Base-by-base conservation (phyloP, 2,329 filamentous ascomycete genomes). In the Alternaria burnsii region DNA sequence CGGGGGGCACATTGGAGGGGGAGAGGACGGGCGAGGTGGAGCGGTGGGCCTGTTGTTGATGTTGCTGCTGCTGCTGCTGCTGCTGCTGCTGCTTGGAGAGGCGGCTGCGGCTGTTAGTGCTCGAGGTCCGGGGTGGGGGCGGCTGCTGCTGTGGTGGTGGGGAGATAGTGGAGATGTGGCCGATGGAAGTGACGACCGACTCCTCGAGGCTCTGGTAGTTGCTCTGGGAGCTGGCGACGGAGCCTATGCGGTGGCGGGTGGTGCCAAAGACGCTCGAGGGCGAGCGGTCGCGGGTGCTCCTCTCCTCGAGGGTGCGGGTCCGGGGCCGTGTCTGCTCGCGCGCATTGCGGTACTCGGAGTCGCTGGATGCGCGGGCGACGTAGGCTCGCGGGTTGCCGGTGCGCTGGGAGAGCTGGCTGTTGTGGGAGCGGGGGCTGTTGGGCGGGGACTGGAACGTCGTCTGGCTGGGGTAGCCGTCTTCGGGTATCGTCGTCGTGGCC, bases 201-300 rank as follows among this genome's bases (percentile, higher is more conserved):
- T 80, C 79, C 62, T 80, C 78, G 52, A 78, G 69, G 63, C 73
- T 75, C 66, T 83, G 78, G 50, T 84, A 82, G 51, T 83, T 81
- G 48, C 86, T 82, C 5, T 87, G 85, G 53, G 55, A 59, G 36
- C 89, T 89, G 68, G 90, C 89, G 68, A 92, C 87, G 28, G 90
- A 92, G 51, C 90, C 89, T 43, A 92, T 86, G 52, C 90, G 85
- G 69, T 89, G 86, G 52, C 90, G 85, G 67, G 80, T 83, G 10
- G 58, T 79, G 46, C 77, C 71, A 42, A 78, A 79, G 43, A 80
- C 69, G 47, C 75, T 74, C 32, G 79, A 72, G n/a, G 82, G 78
- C 14, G 78, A 80, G 38, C 70, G 72, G 52, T 82, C 80, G 50
- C 80, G 71, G 9, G 76, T 74, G 60, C 62, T 65, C 40, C 78